Evolutionary conservation across 331 rosid species (phyloP).

Genomic region (Pyrus hybrid): DNA sequence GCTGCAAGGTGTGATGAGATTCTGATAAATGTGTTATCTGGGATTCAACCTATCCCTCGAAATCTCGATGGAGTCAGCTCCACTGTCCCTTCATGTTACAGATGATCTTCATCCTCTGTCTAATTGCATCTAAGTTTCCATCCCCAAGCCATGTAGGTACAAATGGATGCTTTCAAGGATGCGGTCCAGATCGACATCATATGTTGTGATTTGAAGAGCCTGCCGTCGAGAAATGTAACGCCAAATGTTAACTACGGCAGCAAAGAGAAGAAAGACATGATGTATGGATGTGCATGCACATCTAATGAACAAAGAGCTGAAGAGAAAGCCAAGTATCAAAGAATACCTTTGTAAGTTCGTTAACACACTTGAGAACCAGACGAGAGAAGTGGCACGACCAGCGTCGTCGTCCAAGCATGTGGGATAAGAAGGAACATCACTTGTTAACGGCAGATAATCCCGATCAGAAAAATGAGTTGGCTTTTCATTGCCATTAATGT

Average conservation of each 20-base stretch:
- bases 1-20: not conserved
- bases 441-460: no score
- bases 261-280: no score
- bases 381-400: conserved; percentile 32
- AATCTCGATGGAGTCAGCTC: not conserved
- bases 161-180: conserved; percentile 97
- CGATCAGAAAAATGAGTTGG: no score
- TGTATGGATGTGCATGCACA: not conserved
- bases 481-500: no score
- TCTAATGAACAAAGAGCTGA: not conserved
- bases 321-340: no score
- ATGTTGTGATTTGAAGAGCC: conserved; percentile 97
- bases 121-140: conserved; percentile 30
- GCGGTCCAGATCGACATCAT: conserved; percentile 85
- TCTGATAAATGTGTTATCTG: not conserved
- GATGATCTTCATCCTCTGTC: not conserved
- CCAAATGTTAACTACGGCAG: no score
- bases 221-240: not conserved
- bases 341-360: conserved; percentile 84
- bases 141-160: conserved; percentile 90
- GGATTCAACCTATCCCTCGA: not conserved
- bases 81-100: not conserved
- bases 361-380: conserved; percentile 88
- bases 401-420: no score
- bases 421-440: no score